Base-by-base conservation (phyloP, 192 early-diverging fungal species). In the Linnemannia elongata region DNA sequence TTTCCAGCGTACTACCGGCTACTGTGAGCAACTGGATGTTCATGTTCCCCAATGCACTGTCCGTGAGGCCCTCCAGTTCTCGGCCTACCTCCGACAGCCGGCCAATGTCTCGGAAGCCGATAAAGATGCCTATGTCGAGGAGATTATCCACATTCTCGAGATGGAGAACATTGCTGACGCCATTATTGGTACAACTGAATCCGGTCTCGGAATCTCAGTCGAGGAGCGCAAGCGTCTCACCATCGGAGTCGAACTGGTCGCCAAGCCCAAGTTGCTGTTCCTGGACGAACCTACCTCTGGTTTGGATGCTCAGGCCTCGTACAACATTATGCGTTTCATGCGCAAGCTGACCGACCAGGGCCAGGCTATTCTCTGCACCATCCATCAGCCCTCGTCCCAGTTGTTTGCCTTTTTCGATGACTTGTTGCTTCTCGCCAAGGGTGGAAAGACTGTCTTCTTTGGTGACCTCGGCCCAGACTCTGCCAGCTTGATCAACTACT, bases 231-330 rank as follows among this genome's bases (percentile, higher is more conserved):
- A 97, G 83, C 94, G 96, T 52, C 90, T 98, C 38, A 96, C 95
- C 13, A 96, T 98, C 75, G 97, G 93, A 66, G 90, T 95, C 54
- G 96, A 98, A 87, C 91, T 98, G 42, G 93, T 97, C 20, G 92
- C 96, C 27, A 90, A 94, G 89, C 94, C 95, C 24, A 93, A 94
- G 82, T 85, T 95, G 54, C 92, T 98, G 44, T 96, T 98, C 90
- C 90, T 97, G 76, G 97, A 97, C 89, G 97, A 96, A 82, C 97
- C 97, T 68, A 97, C 96, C 8, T 96, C 95, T 33, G 97, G 97
- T 60, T 89, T 95, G 20, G 94, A 95, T 88, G 93, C 94, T 4
- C 96, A 97, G 82, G 90, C 95, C 27, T 94, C 95, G 0, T 94
- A 93, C 85, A 94, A 96, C 89, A 90, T 95, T 75, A 89, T 94